phyloP scores from a whole-genome alignment of 768 basidiomycete genomes.

The Tricholoma sp. region DNA sequence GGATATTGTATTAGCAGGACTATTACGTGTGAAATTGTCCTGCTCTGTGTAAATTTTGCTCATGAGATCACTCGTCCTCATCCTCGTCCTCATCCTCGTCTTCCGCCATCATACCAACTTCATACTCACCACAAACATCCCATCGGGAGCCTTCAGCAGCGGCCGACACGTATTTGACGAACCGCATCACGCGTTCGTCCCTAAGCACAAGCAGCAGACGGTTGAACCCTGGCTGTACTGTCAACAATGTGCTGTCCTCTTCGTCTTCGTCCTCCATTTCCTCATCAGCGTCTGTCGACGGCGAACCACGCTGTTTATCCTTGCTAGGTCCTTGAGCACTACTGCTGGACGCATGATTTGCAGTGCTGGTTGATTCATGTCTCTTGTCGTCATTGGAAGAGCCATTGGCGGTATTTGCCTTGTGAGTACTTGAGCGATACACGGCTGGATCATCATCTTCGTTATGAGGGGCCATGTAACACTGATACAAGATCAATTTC shows the following conservation, averaged over 20 bases:
- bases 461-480: conserved; percentile 93
- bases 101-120: conserved; percentile 74
- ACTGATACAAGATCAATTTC: conserved; percentile 36
- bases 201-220: conserved; percentile 82
- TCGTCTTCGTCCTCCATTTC: conserved; percentile 55
- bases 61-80: too few species aligned
- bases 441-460: conserved; percentile 95
- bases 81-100: conserved; percentile 44
- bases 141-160: conserved; percentile 87
- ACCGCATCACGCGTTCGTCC: conserved; percentile 90
- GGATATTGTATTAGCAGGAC: too few species aligned
- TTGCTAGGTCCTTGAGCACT: not conserved
- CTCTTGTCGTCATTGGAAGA: conserved; percentile 8
- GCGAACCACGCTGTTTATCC: conserved; percentile 14
- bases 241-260: conserved; percentile 76
- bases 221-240: conserved; percentile 88
- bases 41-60: too few species aligned
- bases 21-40: too few species aligned
- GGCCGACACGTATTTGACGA: conserved; percentile 93
- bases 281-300: conserved; percentile 31
- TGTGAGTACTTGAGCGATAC: conserved; percentile 64
- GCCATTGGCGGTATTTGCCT: conserved; percentile 26
- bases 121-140: conserved; percentile 92
- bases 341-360: not conserved
- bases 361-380: not conserved